Conservation (phyloP, 2,329 filamentous ascomycete species). For the Claviceps pazoutovae region DNA sequence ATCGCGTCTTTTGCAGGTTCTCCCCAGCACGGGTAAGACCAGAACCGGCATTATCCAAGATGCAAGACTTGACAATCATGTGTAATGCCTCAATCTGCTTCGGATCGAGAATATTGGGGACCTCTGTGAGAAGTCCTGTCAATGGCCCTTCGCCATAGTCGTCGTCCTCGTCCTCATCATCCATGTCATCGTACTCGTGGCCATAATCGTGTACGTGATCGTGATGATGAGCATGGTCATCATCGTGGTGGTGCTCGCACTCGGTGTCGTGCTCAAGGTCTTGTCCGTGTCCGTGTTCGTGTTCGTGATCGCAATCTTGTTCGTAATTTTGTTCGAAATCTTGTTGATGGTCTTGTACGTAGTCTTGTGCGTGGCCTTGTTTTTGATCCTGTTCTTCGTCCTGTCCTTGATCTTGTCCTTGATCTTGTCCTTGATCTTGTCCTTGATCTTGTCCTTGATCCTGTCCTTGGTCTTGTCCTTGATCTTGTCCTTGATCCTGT, state of each 20-base stretch:
- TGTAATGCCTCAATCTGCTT: slow-evolving; percentile 92
- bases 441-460: slow-evolving; percentile 18
- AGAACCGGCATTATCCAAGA: slow-evolving; percentile 68
- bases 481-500: slow-evolving; percentile 17
- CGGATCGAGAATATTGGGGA: slow-evolving; percentile 84
- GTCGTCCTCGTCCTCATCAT: slow-evolving; percentile 62
- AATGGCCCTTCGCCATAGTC: slow-evolving; percentile 68
- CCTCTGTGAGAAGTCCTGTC: slow-evolving; percentile 78
- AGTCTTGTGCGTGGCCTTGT: slow-evolving; percentile 15
- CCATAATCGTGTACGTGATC: slow-evolving; percentile 23
- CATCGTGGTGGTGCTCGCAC: slow-evolving; percentile 18
- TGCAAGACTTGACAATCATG: slow-evolving; percentile 94
- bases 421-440: slow-evolving; percentile 11
- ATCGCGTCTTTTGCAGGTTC: slow-evolving; percentile 81
- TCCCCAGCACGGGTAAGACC: slow-evolving; percentile 53
- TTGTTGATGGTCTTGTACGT: slow-evolving; percentile 21
- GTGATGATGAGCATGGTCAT: slow-evolving; percentile 21
- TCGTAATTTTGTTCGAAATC: slow-evolving; percentile 23
- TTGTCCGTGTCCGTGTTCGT: slow-evolving; percentile 34
- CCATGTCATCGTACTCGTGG: slow-evolving; percentile 38
- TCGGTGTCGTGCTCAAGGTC: slow-evolving; percentile 41
- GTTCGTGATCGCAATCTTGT: slow-evolving; percentile 38
- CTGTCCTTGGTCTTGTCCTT: slow-evolving; percentile 20
- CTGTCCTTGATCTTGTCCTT: slow-evolving; percentile 13
- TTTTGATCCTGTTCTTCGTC: slow-evolving; percentile 11